Conservation (phyloP, 352 stramenopile species). For the Pythium apleroticum region DNA sequence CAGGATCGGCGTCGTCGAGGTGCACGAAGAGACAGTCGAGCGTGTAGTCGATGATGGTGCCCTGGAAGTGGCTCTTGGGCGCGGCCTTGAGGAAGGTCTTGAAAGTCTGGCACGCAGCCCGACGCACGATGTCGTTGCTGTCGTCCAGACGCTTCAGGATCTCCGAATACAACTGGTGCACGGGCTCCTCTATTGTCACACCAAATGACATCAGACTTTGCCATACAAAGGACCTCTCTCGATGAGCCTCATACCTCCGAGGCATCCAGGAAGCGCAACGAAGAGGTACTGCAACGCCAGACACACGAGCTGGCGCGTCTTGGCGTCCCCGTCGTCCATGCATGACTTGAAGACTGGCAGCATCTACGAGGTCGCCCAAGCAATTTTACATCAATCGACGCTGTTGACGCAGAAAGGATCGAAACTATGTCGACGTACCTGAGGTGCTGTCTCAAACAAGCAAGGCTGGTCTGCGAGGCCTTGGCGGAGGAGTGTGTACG, state of each 20-base stretch:
- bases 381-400: not conserved
- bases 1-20: constrained; percentile 85
- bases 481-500: constrained; percentile 84
- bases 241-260: constrained; percentile 51
- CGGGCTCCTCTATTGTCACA: constrained; percentile 68
- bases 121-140: constrained; percentile 89
- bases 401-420: no score
- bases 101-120: constrained; percentile 86
- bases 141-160: constrained; percentile 93
- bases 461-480: constrained; percentile 68
- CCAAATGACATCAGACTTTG: not conserved
- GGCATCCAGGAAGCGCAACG: constrained; percentile 69
- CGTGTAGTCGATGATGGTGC: constrained; percentile 90
- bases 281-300: constrained; percentile 88
- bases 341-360: constrained; percentile 87
- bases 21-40: constrained; percentile 91
- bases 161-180: constrained; percentile 90
- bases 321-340: constrained; percentile 87
- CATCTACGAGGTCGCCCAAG: constrained; percentile 42
- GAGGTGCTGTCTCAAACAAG: constrained; percentile 81
- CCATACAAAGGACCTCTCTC: not conserved
- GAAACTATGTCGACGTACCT: constrained; percentile 35
- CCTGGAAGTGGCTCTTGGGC: constrained; percentile 81
- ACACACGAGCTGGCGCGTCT: constrained; percentile 86
- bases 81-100: constrained; percentile 83